Evolutionary conservation across 2,329 filamentous ascomycete species (phyloP).

Genomic region (Paecilomyces fulvus): DNA sequence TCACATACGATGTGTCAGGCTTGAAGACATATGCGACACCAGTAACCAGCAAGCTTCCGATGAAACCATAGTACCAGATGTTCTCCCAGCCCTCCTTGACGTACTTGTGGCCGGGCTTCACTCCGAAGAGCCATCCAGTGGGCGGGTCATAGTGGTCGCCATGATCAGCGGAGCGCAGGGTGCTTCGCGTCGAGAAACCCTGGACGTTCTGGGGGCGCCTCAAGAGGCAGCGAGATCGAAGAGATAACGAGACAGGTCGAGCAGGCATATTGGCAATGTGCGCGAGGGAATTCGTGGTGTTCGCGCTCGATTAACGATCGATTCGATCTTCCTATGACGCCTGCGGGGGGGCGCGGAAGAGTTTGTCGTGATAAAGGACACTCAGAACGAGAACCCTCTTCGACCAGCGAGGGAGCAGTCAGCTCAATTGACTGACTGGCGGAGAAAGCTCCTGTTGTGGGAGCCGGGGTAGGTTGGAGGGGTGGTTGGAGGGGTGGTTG

Average conservation of each 20-base stretch:
- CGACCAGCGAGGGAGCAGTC: neutral
- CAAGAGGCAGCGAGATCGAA: conserved; percentile 32
- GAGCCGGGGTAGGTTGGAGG: conserved; percentile 1
- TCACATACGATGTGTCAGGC: conserved; percentile 92
- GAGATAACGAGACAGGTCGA: conserved; percentile 29
- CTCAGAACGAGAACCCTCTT: neutral
- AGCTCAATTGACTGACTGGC: conserved; percentile 1
- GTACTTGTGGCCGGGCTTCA: conserved; percentile 91
- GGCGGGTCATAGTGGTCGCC: conserved; percentile 83
- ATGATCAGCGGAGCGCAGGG: conserved; percentile 43
- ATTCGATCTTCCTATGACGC: neutral
- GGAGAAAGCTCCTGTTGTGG: neutral
- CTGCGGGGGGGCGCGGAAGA: neutral
- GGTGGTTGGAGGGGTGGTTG: conserved; percentile 2
- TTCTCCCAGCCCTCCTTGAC: conserved; percentile 96
- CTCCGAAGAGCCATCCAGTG: conserved; percentile 82
- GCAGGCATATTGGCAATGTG: conserved; percentile 29
- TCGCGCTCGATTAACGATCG: neutral
- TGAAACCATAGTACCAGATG: conserved; percentile 76
- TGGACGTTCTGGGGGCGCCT: conserved; percentile 27
- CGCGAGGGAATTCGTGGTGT: neutral
- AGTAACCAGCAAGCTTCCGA: conserved; percentile 64
- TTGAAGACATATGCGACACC: conserved; percentile 86
- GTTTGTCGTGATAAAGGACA: neutral
- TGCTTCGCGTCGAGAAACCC: conserved; percentile 34